Base-by-base conservation (phyloP, 2,329 filamentous ascomycete species). In the Clonostachys byssicola region DNA sequence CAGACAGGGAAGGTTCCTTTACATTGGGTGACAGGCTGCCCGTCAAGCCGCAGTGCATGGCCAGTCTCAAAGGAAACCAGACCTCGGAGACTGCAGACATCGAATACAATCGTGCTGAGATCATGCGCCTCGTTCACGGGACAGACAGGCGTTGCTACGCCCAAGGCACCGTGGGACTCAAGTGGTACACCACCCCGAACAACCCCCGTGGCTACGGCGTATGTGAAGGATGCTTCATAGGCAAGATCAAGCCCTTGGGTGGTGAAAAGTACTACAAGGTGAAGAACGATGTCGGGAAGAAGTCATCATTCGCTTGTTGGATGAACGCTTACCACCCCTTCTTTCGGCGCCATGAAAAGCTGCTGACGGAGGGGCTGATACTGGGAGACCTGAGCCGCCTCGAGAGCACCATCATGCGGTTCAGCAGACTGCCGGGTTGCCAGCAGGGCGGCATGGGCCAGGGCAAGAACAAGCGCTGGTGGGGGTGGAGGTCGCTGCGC, bases 401-500 rank as follows among this genome's bases (percentile, higher is more conserved):
- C 5, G 45, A 47, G 17, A 47, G 38, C 13, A 38, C 45, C 17
- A 20, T 35, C 16, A 20, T n/a, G 16, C 42, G 38, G 30, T 42
- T 42, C 12, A 17, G 23, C 12, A 34, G 40, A 20, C 18, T 47
- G 20, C 45, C 45, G 4, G 45, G 45, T 13, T 47, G 45, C 33
- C 45, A 47, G 13, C 45, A 47, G 20, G 45, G 45, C 13, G 45
- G 45, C 12, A 47, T 47, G 45, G 45, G 40, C n/a, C 45, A 47
- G 33, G 45, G 45, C 39, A 47, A 47, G 39, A 47, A 39, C 34
- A 47, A 42, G 17, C 45, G 45, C 12, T 47, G 45, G 45, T 47
- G 45, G 45, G 45, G 45, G 13, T 47, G 45, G 45, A 42, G n/a
- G 35, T 34, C 39, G 9, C 17, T 47, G n/a, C 45, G 40, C n/a